Evolutionary conservation across 805 yeast species (phyloP), one percentile per base, ranked within the genome.

Genomic region (Clavispora phyllophila): DNA sequence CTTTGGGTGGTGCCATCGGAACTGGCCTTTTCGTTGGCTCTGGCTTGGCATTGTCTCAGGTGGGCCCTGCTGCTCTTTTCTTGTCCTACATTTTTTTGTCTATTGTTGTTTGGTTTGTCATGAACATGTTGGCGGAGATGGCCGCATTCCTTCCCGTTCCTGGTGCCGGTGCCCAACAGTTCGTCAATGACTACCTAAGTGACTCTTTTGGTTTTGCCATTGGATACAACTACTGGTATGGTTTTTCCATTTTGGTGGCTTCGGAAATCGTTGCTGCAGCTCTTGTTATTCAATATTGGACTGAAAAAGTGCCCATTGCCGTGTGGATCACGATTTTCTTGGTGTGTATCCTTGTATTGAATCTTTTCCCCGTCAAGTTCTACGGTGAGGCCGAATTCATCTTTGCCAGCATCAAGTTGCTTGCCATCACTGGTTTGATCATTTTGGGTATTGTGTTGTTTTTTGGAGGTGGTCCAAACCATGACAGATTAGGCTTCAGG

Each of bases 251-350:
- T 24, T 45, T 50, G 47, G 54, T 52, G 25, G 53, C 54, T 2
- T 45, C 56, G 15, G 56, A 52, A 40, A 43, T 52, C 8, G 54
- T 50, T 7, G 56, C 56, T 3, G 49, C 53, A 3, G 56, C 54
- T 9, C 37, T 45, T 17, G 42, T 52, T 31, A 43, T 52, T 19
- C 54, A 50, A 42, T 52, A 52, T 42, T 52, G 56, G 56, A 50
- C 51, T 10, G 37, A 43, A 26, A 48, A 43, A 32, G 62, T 65
- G 24, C 55, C 58, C 42, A 53, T 65, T 31, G 72, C 70, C 17
- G 70, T 63, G 18, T 68, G 72, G 72, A 66, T 68, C 42, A 50
- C 70, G 18, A 63, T 67, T 13, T 55, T 68, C 24, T 41, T 50
- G 17, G 47, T 35, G 3, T 18, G 39, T 23, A 36, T 46, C 18